Evolutionary conservation across 768 basidiomycete genomes (phyloP), one percentile per base, ranked within the genome.

Genomic region (Russula griseocarnosa): DNA sequence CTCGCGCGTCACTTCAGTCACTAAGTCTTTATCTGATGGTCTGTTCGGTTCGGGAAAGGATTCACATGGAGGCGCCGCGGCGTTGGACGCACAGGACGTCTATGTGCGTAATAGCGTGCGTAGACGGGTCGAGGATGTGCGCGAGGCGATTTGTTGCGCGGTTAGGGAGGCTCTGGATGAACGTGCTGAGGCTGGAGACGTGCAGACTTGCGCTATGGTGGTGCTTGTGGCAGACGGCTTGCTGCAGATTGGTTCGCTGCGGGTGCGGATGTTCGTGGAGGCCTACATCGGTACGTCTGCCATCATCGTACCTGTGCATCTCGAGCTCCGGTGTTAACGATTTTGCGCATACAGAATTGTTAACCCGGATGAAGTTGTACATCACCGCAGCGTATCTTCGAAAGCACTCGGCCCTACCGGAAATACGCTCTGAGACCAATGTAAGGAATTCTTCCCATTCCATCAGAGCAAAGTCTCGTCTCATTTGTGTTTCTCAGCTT

Each of bases 181-280:
- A 16, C 63, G 61, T 13, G 60, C 58, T 5, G 58, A 92, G 87
- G 50, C 49, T 5, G 91, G 91, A 16, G 86, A 93, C 69, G 77
- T 91, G 1, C 91, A 92, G 70, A 88, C 85, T 79, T 92, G 90
- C 73, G 84, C 88, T 1, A 83, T 89, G 79, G 71, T 93, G 18
- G 78, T 83, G 3, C 70, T 89, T 1, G 75, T 92, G 22, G 88
- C 85, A 8, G 77, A 80, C 0, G 69, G 77, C 50, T 87, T 91
- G 70, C 75, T 94, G 49, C 67, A 70, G 42, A 71, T 90, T n/a
- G 72, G 76, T 0, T 71, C 73, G 24, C 71, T 69, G 52, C 76
- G 86, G 51, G 75, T 76, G 28, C 70, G 77, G 22, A 78, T 80
- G 28, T 87, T 92, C 62, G 70, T 90, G 20, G 86, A 90, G 64